phyloP scores from a whole-genome alignment of 176 grass and related monocot species.

The Coix lacrymajobi region DNA sequence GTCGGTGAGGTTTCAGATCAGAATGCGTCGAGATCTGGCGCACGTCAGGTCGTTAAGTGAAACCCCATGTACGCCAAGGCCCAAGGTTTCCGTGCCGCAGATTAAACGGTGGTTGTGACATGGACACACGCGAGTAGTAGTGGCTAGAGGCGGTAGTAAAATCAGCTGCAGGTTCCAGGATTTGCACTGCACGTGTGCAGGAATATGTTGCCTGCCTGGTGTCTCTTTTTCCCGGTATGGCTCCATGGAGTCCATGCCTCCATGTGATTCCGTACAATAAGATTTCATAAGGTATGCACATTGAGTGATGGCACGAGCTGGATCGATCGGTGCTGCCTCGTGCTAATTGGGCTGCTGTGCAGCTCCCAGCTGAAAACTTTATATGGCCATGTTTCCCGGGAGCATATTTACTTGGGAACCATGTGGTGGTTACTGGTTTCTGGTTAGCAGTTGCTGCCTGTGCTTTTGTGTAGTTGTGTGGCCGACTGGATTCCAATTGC shows the following conservation, averaged over 20 bases:
- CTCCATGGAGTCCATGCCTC: background rate
- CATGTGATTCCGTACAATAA: background rate
- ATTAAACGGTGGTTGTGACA: background rate
- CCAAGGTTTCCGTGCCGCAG: background rate
- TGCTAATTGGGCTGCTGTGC: background rate
- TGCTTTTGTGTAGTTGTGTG: background rate
- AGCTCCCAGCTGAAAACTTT: background rate
- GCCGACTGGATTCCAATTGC: background rate
- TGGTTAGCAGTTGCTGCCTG: slow-evolving; percentile 10
- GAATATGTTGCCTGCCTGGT: background rate
- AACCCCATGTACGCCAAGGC: background rate
- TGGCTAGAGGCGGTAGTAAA: no score
- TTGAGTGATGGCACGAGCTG: background rate
- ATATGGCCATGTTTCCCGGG: slow-evolving; percentile 23
- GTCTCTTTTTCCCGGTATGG: background rate
- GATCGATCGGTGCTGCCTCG: background rate
- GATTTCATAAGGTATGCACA: background rate
- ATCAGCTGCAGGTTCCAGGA: background rate
- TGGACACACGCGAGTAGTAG: background rate
- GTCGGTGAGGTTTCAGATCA: no score
- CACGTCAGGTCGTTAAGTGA: background rate
- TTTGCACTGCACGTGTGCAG: background rate
- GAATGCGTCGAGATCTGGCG: background rate
- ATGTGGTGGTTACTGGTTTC: slow-evolving; percentile 11
- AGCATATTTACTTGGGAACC: slow-evolving; percentile 1